Conservation (phyloP, 164 flowering plant species). For the Nymphaea colorata region DNA sequence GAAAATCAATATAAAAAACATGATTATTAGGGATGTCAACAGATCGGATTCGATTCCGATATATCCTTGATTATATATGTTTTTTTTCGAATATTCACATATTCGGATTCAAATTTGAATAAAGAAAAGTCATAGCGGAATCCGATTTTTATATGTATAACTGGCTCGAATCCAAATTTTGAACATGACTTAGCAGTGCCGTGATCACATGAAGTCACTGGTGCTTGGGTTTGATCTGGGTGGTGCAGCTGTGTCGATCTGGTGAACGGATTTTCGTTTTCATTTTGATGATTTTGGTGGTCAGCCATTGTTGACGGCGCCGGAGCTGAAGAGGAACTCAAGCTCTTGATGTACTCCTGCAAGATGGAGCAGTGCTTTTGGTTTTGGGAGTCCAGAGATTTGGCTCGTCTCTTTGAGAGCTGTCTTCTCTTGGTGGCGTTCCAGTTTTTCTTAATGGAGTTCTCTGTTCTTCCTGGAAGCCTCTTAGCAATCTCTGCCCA, state of each 20-base stretch:
- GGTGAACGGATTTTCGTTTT: not conserved
- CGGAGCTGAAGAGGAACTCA: constrained; percentile 10
- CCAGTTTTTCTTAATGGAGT: constrained; percentile 87
- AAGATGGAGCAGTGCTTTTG: constrained; percentile 35
- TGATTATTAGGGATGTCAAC: too few species aligned
- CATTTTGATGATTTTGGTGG: not conserved
- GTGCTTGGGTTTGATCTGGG: too few species aligned
- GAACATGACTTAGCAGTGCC: too few species aligned
- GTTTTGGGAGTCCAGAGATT: constrained; percentile 36
- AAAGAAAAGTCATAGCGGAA: too few species aligned
- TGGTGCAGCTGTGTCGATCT: not conserved
- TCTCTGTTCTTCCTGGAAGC: constrained; percentile 75
- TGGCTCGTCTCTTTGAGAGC: constrained; percentile 28
- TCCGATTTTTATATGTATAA: too few species aligned
- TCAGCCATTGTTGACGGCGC: not conserved
- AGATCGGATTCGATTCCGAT: too few species aligned
- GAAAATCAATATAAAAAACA: too few species aligned
- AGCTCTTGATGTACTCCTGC: constrained; percentile 67
- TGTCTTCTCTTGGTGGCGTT: constrained; percentile 80
- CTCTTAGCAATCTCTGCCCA: constrained; percentile 91
- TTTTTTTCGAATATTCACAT: too few species aligned
- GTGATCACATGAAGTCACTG: too few species aligned
- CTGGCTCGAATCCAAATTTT: too few species aligned
- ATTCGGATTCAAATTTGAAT: too few species aligned
- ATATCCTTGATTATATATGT: too few species aligned